Conservation (phyloP, 129 eudicot genomes). For the Flaveria robusta region DNA sequence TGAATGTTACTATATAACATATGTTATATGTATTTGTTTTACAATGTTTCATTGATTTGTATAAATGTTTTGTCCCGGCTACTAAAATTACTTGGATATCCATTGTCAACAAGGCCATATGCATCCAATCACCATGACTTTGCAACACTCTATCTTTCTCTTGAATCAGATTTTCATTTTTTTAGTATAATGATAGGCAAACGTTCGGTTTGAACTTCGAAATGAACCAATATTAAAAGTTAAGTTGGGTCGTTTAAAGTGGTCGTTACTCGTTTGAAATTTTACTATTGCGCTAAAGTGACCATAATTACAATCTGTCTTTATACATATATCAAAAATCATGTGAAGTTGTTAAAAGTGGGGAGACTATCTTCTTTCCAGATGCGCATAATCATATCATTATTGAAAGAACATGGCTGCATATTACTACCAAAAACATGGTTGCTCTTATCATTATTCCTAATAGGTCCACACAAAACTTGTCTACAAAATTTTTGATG, state of each 20-base stretch:
- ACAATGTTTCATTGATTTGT: too few species aligned
- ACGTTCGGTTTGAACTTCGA: too few species aligned
- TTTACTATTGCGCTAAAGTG: background rate
- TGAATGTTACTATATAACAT: too few species aligned
- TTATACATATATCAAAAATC: background rate
- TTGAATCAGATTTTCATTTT: too few species aligned
- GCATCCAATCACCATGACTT: background rate
- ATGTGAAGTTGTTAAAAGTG: conserved; percentile 16
- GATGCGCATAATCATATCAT: conserved; percentile 29
- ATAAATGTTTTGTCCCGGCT: background rate
- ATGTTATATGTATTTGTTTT: too few species aligned
- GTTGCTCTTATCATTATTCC: conserved; percentile 30
- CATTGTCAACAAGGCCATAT: background rate
- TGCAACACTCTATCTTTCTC: background rate
- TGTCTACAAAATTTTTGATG: conserved; percentile 4
- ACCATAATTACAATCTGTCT: background rate
- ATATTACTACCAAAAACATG: conserved; percentile 34
- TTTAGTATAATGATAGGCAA: too few species aligned
- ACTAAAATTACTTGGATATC: background rate
- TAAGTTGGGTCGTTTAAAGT: too few species aligned
- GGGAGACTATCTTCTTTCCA: conserved; percentile 28
- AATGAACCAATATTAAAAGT: too few species aligned
- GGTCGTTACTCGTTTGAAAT: background rate
- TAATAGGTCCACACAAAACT: conserved; percentile 24
- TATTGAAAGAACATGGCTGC: conserved; percentile 33